Evolutionary conservation across 306 rosid species (phyloP).

Genomic region (Mimosa bimucronata): DNA sequence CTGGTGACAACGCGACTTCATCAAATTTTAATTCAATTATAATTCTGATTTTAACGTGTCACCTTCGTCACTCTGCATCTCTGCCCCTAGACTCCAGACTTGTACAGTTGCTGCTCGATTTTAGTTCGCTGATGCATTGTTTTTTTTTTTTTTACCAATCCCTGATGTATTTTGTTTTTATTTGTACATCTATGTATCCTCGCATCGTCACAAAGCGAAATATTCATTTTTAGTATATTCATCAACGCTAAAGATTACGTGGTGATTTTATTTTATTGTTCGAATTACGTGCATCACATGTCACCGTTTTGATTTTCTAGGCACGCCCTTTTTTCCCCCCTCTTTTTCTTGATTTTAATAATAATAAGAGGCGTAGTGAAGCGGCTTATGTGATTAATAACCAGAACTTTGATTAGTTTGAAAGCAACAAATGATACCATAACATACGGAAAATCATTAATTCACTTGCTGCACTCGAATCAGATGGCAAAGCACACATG

Average conservation of each 20-base stretch:
- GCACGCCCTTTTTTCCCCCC: neutral
- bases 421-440: neutral
- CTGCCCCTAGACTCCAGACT: too few relatives aligned
- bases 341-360: too few relatives aligned
- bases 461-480: neutral
- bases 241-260: neutral
- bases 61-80: too few relatives aligned
- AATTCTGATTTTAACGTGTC: neutral
- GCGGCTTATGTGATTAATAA: neutral
- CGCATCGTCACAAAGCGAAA: neutral
- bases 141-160: too few relatives aligned
- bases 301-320: neutral
- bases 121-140: neutral
- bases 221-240: neutral
- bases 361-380: neutral
- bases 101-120: neutral
- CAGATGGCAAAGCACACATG: neutral
- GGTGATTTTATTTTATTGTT: neutral
- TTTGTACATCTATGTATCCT: neutral
- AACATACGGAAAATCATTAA: neutral
- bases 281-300: neutral
- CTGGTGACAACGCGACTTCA: neutral
- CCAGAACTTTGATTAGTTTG: neutral
- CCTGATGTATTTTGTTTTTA: neutral
- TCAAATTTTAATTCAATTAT: neutral